These are phyloP conservation scores for Huntiella omanensis DNA, from an alignment of 2,329 filamentous ascomycete species.

Conservation along the genomic window DNA sequence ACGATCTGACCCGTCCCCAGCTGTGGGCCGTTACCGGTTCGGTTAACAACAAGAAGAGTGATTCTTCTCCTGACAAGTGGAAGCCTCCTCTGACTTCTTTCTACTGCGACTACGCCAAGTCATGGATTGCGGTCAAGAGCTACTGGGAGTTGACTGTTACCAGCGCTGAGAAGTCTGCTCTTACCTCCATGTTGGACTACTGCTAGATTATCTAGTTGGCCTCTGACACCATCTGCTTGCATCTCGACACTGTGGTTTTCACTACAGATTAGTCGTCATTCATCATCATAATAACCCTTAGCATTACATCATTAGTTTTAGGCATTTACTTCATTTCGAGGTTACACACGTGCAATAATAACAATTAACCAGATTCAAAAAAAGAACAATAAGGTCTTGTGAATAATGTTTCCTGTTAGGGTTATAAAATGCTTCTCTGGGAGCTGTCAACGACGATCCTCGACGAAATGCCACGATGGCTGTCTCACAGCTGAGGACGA, in stretches of 20 bases:
- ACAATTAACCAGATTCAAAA: too few species aligned
- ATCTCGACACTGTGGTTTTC: too few species aligned
- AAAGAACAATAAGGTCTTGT: too few species aligned
- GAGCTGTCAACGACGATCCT: not conserved
- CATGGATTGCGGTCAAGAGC: constrained; percentile 64
- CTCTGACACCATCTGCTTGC: too few species aligned
- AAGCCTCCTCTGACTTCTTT: constrained; percentile 51
- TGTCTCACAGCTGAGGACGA: not conserved
- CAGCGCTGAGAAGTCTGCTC: constrained; percentile 48
- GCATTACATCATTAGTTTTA: too few species aligned
- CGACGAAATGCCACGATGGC: not conserved
- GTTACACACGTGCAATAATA: too few species aligned
- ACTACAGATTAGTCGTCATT: too few species aligned
- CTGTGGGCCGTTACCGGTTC: constrained; percentile 62
- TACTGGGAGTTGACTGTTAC: constrained; percentile 52
- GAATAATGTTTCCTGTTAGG: too few species aligned
- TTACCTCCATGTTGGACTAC: constrained; percentile 44
- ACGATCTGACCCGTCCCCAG: constrained; percentile 58
- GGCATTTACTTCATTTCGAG: too few species aligned
- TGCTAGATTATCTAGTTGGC: constrained; percentile 25
- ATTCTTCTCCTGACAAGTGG: constrained; percentile 56
- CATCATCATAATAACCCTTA: too few species aligned
- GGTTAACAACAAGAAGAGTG: constrained; percentile 58
- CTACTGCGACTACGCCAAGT: constrained; percentile 60
- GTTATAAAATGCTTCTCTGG: too few species aligned